Evolutionary conservation across 2,329 filamentous ascomycete genomes (phyloP), one percentile per base, ranked within the genome.

Genomic region (Fusarium sp.): DNA sequence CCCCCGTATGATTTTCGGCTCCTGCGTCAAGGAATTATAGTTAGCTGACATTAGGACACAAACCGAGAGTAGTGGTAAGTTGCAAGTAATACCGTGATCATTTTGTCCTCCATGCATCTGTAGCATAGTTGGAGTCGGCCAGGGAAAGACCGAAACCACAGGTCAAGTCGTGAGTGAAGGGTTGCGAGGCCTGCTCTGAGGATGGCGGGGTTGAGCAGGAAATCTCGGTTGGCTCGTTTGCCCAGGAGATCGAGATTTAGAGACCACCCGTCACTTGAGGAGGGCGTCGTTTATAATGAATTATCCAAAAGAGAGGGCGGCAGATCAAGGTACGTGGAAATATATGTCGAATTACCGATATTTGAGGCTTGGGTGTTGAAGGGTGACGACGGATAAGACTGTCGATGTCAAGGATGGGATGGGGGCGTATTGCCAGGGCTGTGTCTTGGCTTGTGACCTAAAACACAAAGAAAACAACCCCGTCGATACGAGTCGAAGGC

Each of bases 31-130:
- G 62, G 67, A 42, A 60, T 52, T 56, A 68, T 69, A 63, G 74
- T 76, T 71, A 76, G 74, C 70, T 73, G 65, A 65, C 48, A 52
- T 48, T 63, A 67, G 56, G 56, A 52, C 40, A 41, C 41, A 64
- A 61, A 55, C 57, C 33, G 42, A 45, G 55, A 60, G 33, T 41
- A 49, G 53, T 59, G 35, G 53, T 50, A 50, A 58, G 32, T 46
- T 54, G 45, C 30, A 62, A 40, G 64, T 74, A 80, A 62, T 76
- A 83, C 81, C 79, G 79, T 82, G 79, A 76, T 82, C 78, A 74
- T 79, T 79, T 76, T 79, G 78, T 75, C 80, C 80, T 74, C 80
- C 80, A 83, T 83, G 80, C 79, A 79, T 81, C 78, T 80, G 80
- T 78, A 80, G 80, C 82, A 83, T 83, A 80, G 76, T 83, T 81